A percentile compares a stretch with the other conserved stretches of the same genome.
phyloP scores from a whole-genome alignment of 2,329 filamentous ascomycete species.

The Tolypocladium tundrense region DNA sequence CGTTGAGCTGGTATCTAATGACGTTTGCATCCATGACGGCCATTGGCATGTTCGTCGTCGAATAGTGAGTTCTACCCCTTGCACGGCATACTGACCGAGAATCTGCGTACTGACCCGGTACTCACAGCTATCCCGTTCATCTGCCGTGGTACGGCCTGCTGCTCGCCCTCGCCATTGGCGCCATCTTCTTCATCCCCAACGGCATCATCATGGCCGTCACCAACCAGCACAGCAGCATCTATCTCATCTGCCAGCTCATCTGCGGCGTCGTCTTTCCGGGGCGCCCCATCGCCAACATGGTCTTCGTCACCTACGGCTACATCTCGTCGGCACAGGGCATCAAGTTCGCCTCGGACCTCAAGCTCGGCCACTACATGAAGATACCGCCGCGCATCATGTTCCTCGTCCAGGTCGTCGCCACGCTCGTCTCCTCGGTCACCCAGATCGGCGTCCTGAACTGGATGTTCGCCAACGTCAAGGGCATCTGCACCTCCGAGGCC shows the following conservation, averaged over 20 bases:
- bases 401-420: conserved; percentile 66
- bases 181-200: conserved; percentile 78
- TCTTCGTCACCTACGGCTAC: conserved; percentile 85
- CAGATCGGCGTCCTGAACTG: conserved; percentile 82
- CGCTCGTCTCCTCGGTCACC: conserved; percentile 65
- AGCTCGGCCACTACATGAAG: conserved; percentile 83
- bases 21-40: conserved; percentile 68
- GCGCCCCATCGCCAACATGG: conserved; percentile 83
- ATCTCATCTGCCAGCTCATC: conserved; percentile 76
- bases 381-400: conserved; percentile 73
- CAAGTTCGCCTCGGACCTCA: conserved; percentile 80
- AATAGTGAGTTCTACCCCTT: conserved; percentile 51
- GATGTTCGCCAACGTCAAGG: conserved; percentile 72
- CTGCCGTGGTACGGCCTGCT: conserved; percentile 81
- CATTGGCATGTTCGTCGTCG: conserved; percentile 74
- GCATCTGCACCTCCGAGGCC: conserved; percentile 69
- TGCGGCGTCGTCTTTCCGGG: conserved; percentile 76
- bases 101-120: background rate
- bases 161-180: conserved; percentile 66
- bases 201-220: conserved; percentile 91
- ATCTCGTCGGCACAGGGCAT: conserved; percentile 83
- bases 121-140: conserved; percentile 61
- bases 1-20: conserved; percentile 68
- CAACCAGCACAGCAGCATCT: conserved; percentile 79
- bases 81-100: background rate